Evolutionary conservation across 1,139 yeast genomes (phyloP).

Genomic region (Kodamaea plutei): DNA sequence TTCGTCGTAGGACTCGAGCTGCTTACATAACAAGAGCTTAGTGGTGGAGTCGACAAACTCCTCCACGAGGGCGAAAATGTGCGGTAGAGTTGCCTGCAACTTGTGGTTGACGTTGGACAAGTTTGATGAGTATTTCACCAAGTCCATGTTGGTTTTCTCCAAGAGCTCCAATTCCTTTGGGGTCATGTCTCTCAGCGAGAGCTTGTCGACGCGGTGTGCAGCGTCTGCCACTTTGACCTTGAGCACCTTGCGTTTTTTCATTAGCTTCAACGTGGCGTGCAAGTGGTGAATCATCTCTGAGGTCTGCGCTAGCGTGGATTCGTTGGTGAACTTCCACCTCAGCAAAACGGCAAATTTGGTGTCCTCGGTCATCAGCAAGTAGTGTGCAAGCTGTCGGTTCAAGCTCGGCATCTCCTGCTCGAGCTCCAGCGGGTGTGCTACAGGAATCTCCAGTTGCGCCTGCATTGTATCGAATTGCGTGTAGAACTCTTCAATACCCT

Average conservation of each 20-base stretch:
- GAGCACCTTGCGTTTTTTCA: conserved; percentile 35
- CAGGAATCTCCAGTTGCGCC: conserved; percentile 28
- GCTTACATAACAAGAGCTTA: conserved; percentile 30
- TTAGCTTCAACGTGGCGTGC: conserved; percentile 34
- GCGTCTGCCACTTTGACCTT: conserved; percentile 5
- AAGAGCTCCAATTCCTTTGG: conserved; percentile 5
- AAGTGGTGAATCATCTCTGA: conserved; percentile 38
- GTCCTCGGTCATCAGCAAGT: conserved; percentile 25
- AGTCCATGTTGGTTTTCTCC: conserved; percentile 26
- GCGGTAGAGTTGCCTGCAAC: conserved; percentile 42
- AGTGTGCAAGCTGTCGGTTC: conserved; percentile 28
- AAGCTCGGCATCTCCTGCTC: conserved; percentile 27
- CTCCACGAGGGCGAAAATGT: conserved; percentile 41
- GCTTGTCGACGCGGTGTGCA: conserved; percentile 5
- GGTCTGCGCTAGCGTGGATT: conserved; percentile 29
- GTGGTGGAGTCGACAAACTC: conserved; percentile 48
- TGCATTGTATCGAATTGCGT: conserved; percentile 31
- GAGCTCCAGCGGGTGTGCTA: conserved; percentile 39
- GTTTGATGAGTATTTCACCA: conserved; percentile 26
- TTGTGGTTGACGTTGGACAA: conserved; percentile 38
- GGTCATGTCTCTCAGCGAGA: conserved; percentile 2
- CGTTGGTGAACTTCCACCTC: conserved; percentile 29
- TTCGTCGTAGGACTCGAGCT: conserved; percentile 22
- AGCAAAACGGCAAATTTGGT: conserved; percentile 29
- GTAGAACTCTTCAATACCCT: conserved; percentile 39